Base-by-base conservation (phyloP, 2,329 filamentous ascomycete genomes). In the Fusarium aywerte region DNA sequence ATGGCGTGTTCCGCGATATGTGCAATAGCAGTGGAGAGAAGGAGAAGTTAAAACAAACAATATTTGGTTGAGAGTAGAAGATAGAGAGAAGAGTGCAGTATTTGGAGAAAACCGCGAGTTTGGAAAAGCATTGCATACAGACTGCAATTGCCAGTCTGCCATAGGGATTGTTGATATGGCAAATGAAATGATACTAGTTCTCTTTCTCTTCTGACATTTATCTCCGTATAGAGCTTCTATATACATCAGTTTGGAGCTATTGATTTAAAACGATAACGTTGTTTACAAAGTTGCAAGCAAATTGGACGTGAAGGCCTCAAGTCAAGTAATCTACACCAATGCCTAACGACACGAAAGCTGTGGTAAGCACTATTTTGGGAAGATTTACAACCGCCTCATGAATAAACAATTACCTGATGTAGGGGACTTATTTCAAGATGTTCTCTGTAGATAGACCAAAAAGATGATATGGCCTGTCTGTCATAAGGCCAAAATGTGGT, bases 1-100 rank as follows among this genome's bases (percentile, higher is more conserved):
- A 84, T 20, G 79, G 85, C 7, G 78, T 87, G 3, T 91, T 91
- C 73, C 82, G 82, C 57, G 83, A 83, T n/a, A 87, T 91, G 86
- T 87, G 87, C 38, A 82, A 85, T 74, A 83, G 86, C 74, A 88
- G 85, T 67, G 87, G 87, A 0, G 87, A 89, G 79, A 83, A 78
- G 73, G 83, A 86, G 2, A 84, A 82, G 74, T 69, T 88, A 62
- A 78, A 76, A 65, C 77, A 78, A 25, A 82, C 86, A 13, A 81
- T 86, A 50, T 74, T 79, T 49, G 74, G 53, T 16, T 47, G 4
- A 47, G 16, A 35, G 15, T 32, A 15, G 18, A 45, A 40, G 21
- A 55, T 4, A 11, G 11, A 4, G 20, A 31, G n/a, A n/a, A 15
- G 25, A 21, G 16, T 25, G 21, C 10, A 25, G 13, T 16, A 23